These are phyloP conservation scores for Nakaseomyces kungkrabaensis DNA, from an alignment of 1,139 yeast genomes.

Conservation along the genomic window DNA sequence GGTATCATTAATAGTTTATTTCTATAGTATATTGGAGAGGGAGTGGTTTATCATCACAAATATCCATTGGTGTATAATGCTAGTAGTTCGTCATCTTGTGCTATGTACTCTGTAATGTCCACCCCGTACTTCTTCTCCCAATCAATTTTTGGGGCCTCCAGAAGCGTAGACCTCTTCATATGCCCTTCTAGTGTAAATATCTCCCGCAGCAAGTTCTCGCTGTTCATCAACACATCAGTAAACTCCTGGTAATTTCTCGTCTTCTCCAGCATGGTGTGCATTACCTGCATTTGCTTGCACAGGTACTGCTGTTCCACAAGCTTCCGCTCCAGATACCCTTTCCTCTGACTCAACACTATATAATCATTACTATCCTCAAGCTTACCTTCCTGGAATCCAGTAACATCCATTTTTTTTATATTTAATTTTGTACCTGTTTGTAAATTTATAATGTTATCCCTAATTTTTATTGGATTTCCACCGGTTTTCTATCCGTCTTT, in stretches of 20 bases:
- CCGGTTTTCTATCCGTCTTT: too few species aligned
- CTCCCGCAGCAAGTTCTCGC: constrained; percentile 20
- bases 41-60: constrained; percentile 6
- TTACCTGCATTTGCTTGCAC: constrained; percentile 18
- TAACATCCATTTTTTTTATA: constrained; percentile 10
- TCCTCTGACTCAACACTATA: constrained; percentile 17
- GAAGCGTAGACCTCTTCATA: constrained; percentile 31
- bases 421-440: constrained; percentile 4
- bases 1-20: neutral
- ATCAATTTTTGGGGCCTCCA: constrained; percentile 37
- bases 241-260: constrained; percentile 27
- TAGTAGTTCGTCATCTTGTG: constrained; percentile 14
- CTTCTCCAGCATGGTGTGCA: constrained; percentile 22
- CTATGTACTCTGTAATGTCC: constrained; percentile 20
- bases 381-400: constrained; percentile 18
- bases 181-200: constrained; percentile 24
- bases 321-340: constrained; percentile 15
- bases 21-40: too few species aligned
- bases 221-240: constrained; percentile 21
- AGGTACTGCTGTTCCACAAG: constrained; percentile 16
- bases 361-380: constrained; percentile 19
- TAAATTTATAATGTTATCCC: neutral
- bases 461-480: too few species aligned
- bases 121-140: constrained; percentile 29
- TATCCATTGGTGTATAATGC: constrained; percentile 15